phyloP scores from a whole-genome alignment of 225 moss, liverwort and hornwort genomes.

The Asterella californica region DNA sequence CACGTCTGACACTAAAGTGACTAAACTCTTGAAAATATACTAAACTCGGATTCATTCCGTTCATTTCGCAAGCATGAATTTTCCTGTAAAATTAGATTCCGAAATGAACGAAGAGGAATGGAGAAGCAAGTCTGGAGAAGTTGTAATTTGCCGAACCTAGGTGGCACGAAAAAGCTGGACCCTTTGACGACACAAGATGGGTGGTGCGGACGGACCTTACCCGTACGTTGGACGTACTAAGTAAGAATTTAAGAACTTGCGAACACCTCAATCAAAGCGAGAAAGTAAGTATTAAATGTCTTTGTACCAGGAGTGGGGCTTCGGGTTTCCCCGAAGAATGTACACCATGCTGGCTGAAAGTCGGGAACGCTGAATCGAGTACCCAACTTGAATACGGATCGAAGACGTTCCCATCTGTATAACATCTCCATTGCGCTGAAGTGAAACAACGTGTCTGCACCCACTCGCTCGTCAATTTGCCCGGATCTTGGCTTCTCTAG shows the following conservation, averaged over 20 bases:
- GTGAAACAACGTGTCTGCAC: conserved; percentile 52
- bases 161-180: neutral
- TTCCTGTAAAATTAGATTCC: too few relatives aligned
- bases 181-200: neutral
- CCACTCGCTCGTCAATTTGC: conserved; percentile 13
- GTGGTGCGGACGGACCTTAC: too few relatives aligned
- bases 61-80: too few relatives aligned
- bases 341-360: conserved; percentile 54
- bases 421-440: conserved; percentile 64
- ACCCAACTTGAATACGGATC: conserved; percentile 44
- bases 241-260: neutral
- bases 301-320: conserved; percentile 62
- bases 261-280: neutral
- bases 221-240: neutral
- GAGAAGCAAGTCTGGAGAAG: too few relatives aligned
- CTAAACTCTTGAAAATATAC: too few relatives aligned
- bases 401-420: conserved; percentile 72
- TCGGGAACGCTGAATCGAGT: conserved; percentile 50
- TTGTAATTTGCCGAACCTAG: too few relatives aligned
- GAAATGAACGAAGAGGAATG: too few relatives aligned
- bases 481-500: neutral
- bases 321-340: conserved; percentile 51
- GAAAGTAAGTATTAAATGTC: neutral
- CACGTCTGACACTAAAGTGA: too few relatives aligned
- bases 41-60: too few relatives aligned